phyloP scores from a whole-genome alignment of 2,329 filamentous ascomycete genomes.

The Nannizziopsis barbatae region DNA sequence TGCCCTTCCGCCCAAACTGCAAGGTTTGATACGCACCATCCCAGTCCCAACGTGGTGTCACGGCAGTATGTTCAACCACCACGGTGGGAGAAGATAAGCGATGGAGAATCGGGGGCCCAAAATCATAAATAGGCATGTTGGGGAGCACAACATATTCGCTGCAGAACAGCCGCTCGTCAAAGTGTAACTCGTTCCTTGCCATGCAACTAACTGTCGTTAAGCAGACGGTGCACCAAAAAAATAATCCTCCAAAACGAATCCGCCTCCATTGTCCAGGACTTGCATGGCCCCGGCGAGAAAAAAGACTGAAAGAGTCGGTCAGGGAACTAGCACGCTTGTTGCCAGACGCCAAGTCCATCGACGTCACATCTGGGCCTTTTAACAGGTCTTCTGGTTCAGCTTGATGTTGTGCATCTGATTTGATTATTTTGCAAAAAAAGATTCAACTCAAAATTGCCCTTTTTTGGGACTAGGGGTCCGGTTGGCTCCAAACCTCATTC shows the following conservation, averaged over 20 bases:
- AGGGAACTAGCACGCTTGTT: background rate
- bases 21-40: background rate
- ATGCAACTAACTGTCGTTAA: background rate
- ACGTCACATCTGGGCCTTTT: constrained; percentile 1
- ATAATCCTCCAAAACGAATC: too few species aligned
- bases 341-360: background rate
- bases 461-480: too few species aligned
- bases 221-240: background rate
- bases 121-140: too few species aligned
- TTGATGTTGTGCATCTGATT: background rate
- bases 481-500: too few species aligned
- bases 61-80: constrained; percentile 8
- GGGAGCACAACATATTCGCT: constrained; percentile 1
- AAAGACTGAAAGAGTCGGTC: constrained; percentile 1
- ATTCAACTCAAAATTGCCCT: background rate
- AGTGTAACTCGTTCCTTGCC: background rate
- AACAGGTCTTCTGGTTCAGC: background rate
- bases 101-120: background rate
- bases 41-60: constrained; percentile 8
- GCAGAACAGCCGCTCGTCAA: background rate
- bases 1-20: background rate
- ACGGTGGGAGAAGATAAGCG: constrained; percentile 9
- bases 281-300: too few species aligned
- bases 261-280: too few species aligned
- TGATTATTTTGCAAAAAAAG: background rate